Evolutionary conservation across 2,329 filamentous ascomycete genomes (phyloP), one percentile per base, ranked within the genome.

Genomic region (Sarocladiaceae sp.): DNA sequence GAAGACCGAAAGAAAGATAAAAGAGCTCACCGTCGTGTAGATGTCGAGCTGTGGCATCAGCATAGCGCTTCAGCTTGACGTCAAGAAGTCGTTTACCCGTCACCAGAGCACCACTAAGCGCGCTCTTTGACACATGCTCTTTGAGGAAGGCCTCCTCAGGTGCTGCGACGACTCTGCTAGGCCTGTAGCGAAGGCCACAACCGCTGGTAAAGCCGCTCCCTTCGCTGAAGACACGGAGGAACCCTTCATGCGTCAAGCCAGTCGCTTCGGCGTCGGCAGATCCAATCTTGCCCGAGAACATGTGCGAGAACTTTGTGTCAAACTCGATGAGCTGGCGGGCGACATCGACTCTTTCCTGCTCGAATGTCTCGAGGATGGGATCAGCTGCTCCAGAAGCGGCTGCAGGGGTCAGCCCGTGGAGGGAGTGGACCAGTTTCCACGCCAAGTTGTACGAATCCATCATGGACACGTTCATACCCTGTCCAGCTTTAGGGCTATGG

Each of bases 381-480:
- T 41, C 37, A 3, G 15, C 21, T 12, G 23, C n/a, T 29, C 37
- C 37, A 19, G 21, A 4, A 4, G 23, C 16, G 23, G 10, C 29
- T 15, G 37, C 7, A 29, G 34, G 34, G 23, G 37, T 41, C 13
- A 41, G 23, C 4, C 37, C 37, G 19, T 35, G 39, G 24, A 41
- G 37, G 13, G 12, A 16, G 23, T 63, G 50, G 0, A 63, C 70
- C 1, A 78, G 55, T 53, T 78, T 78, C 74, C 74, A 78, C 2
- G 70, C 73, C 1, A 77, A 66, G 46, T 77, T 78, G 57, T 69
- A 76, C 0, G 67, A 53, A 55, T 86, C 82, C 51, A 83, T 80
- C 70, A 85, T 80, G 16, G 70, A 76, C 5, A 83, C 76, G 51
- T 86, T 85, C 80, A 85, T 84, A 11, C 82, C 81, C 55, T 83